phyloP scores from a whole-genome alignment of 257 asterid genomes.

The Solanum dulcamara region DNA sequence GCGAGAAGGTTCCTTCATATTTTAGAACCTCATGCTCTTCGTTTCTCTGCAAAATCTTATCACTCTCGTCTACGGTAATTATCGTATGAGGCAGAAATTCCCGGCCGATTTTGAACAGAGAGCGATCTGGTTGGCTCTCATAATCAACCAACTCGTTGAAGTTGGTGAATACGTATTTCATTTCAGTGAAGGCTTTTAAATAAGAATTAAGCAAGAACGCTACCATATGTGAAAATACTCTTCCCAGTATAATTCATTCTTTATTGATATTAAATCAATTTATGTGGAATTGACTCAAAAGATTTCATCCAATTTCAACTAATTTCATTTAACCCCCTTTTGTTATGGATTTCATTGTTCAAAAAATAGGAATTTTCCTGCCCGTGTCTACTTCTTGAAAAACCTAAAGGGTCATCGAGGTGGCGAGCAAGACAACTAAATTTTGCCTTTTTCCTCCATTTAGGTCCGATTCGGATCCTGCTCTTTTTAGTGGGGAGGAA shows the following conservation, averaged over 20 bases:
- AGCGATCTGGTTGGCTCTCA: background rate
- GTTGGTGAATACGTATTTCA: no score
- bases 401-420: no score
- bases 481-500: no score
- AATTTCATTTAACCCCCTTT: no score
- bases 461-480: no score
- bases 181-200: no score
- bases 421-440: no score
- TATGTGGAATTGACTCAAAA: background rate
- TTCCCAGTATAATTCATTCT: background rate
- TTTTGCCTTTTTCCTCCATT: no score
- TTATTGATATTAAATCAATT: background rate
- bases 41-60: background rate
- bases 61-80: background rate
- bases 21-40: background rate
- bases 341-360: no score
- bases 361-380: no score
- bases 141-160: no score
- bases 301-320: background rate
- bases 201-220: background rate
- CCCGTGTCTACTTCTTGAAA: no score
- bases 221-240: background rate
- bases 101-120: background rate
- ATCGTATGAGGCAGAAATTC: background rate
- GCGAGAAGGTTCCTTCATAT: background rate